Evolutionary conservation across 208 protist genomes (phyloP).

Genomic region (Leishmania braziliensis): DNA sequence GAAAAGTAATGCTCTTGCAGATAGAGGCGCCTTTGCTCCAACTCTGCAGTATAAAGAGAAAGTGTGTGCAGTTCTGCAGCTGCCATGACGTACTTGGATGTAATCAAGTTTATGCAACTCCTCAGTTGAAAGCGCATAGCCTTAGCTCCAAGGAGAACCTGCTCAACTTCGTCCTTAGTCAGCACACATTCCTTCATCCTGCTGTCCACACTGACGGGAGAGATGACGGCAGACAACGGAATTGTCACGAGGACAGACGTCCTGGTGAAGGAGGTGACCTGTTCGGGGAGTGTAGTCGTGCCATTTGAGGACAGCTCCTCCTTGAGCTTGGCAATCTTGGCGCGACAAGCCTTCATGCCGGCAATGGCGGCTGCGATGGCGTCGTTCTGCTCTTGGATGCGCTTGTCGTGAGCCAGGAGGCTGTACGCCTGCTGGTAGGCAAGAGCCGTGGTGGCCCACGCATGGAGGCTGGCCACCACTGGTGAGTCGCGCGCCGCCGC

Average conservation of each 20-base stretch:
- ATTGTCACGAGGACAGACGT: constrained; percentile 57
- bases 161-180: constrained; percentile 57
- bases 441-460: constrained; percentile 61
- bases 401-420: constrained; percentile 51
- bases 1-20: constrained; percentile 48
- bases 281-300: constrained; percentile 21
- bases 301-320: constrained; percentile 52
- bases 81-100: constrained; percentile 24
- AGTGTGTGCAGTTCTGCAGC: constrained; percentile 50
- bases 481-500: constrained; percentile 46
- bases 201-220: constrained; percentile 47
- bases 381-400: constrained; percentile 68
- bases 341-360: constrained; percentile 61
- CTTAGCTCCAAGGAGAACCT: constrained; percentile 37
- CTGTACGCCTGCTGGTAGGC: constrained; percentile 71
- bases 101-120: constrained; percentile 27
- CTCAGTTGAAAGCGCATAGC: constrained; percentile 45
- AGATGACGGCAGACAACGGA: constrained; percentile 60
- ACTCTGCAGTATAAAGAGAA: constrained; percentile 49
- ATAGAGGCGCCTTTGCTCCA: constrained; percentile 59
- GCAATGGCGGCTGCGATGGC: constrained; percentile 55
- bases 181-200: constrained; percentile 49
- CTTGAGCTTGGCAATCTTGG: constrained; percentile 68
- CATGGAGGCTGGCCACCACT: constrained; percentile 48
- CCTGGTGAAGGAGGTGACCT: constrained; percentile 63